Conservation (phyloP, 345 rosid genomes). For the Camelina neglecta region DNA sequence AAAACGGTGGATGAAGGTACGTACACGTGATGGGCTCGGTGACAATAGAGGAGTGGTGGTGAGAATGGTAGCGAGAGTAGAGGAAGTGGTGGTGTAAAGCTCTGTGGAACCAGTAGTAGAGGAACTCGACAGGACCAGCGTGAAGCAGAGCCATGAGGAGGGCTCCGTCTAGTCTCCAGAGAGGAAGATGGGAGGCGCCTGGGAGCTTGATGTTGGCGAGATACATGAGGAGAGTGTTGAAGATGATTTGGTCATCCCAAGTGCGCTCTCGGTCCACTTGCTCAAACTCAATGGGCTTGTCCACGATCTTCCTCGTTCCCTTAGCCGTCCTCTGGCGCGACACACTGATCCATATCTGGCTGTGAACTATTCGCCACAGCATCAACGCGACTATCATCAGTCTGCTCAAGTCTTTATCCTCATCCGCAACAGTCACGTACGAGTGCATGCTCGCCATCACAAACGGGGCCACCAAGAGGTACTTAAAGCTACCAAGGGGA, state of each 20-base stretch:
- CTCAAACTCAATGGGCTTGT: constrained; percentile 73
- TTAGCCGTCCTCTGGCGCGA: constrained; percentile 68
- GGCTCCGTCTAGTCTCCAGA: constrained; percentile 69
- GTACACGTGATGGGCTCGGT: constrained; percentile 79
- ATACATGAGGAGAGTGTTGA: constrained; percentile 48
- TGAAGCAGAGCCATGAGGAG: constrained; percentile 49
- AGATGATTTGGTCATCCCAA: constrained; percentile 54
- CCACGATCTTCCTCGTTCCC: constrained; percentile 63
- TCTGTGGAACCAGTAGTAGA: constrained; percentile 82
- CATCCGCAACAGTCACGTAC: constrained; percentile 36
- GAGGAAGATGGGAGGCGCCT: constrained; percentile 45
- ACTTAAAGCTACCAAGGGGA: constrained; percentile 66
- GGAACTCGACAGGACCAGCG: constrained; percentile 78
- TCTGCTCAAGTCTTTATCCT: constrained; percentile 49
- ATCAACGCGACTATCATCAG: constrained; percentile 51
- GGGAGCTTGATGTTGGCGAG: constrained; percentile 32
- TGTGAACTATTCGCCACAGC: constrained; percentile 63
- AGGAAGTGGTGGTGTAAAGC: constrained; percentile 83
- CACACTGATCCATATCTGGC: constrained; percentile 68
- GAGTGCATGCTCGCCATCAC: constrained; percentile 44
- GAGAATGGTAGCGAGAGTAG: constrained; percentile 89
- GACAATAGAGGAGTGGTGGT: constrained; percentile 82
- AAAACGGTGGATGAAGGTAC: constrained; percentile 3
- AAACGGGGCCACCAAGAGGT: constrained; percentile 59
- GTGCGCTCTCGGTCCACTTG: constrained; percentile 73